Evolutionary conservation across 1,139 yeast species (phyloP), one percentile per base, ranked within the genome.

Genomic region (Arxiozyma telluris): DNA sequence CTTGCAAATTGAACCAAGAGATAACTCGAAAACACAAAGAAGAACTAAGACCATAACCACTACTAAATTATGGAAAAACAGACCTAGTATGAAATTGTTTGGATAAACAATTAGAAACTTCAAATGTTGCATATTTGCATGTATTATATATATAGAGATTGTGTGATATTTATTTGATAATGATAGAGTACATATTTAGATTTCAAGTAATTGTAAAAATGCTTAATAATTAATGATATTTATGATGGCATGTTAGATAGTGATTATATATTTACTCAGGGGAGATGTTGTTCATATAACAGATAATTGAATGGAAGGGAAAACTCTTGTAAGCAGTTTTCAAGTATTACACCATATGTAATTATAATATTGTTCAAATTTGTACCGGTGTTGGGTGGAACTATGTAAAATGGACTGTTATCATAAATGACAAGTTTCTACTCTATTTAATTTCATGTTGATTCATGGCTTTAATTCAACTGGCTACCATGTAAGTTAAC

Each of bases 1-100:
- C 0, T 72, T 89, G 61, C 74, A 76, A 41, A 73, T 86, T 59
- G 97, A 89, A 69, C 96, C 96, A 9, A 75, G 93, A 58, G 80
- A 44, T 8, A 47, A 25, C 15, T 18, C 49, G 4, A 25, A 46
- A 7, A 23, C 44, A 1, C 42, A 48, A 21, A 39, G 41, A 30
- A 43, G 30, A 15, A 23, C 4, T n/a, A 34, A 27, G 11, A 34
- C 41, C 6, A 34, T 44, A 30, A 43, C 30, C 15, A 15, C 23
- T 18, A 27, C 41, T 15, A 47, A 41, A 20, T 52, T 52, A 21
- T 52, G 51, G 51, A 52, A 44, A 30, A 44, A 39, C 21, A 52
- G 41, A 23, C 49, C 44, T 23, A 46, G 51, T 18, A 41, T 48
- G 23, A 52, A 52, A 27, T 44, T 52, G 17, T 52, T 52, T 30